Base-by-base conservation (phyloP, 768 basidiomycete genomes). In the Suillus subluteus region DNA sequence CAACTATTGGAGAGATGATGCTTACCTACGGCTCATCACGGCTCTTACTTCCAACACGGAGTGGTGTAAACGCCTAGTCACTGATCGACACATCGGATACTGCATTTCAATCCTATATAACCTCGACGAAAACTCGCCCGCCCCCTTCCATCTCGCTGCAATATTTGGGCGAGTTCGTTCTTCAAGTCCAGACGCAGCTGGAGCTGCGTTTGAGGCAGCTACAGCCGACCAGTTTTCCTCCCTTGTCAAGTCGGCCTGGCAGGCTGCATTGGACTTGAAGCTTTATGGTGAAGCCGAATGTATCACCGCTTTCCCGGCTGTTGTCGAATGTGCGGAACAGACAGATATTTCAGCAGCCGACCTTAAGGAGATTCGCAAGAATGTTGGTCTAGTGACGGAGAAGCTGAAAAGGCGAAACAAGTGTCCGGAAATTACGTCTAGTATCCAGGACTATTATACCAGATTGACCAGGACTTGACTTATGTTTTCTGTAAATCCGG, bases 371-470 rank as follows among this genome's bases (percentile, higher is more conserved):
- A 61, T 61, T 30, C 40, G 15, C 40, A 41, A 16, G 40, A 41
- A 61, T 30, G 58, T 61, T 3, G 26, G 58, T 41, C 58, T 61
- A 3, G 58, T 37, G 18, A 7, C 30, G 26, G 58, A 61, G 16
- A 61, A 61, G 40, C 40, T 61, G 40, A 61, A 61, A 26, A 61
- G 6, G 58, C 58, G 26, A 41, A 61, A 61, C 9, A 18, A 41
- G 26, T 18, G 1, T 61, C 26, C 58, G 5, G 16, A 61, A 21
- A 30, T 41, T 18, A 41, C 26, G 58, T 41, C 58, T 30, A 30
- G 11, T 18, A 12, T 61, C 16, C 58, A 41, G 9, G 18, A 30
- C 18, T 61, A 61, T 30, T 30, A 61, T 21, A 21, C 58, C 26
- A 41, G 8, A 18, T 41, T 61, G 58, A 61, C 26, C 11, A 18